These are phyloP conservation scores for Candida saitoana DNA, from an alignment of 805 yeast genomes.

Conservation along the genomic window DNA sequence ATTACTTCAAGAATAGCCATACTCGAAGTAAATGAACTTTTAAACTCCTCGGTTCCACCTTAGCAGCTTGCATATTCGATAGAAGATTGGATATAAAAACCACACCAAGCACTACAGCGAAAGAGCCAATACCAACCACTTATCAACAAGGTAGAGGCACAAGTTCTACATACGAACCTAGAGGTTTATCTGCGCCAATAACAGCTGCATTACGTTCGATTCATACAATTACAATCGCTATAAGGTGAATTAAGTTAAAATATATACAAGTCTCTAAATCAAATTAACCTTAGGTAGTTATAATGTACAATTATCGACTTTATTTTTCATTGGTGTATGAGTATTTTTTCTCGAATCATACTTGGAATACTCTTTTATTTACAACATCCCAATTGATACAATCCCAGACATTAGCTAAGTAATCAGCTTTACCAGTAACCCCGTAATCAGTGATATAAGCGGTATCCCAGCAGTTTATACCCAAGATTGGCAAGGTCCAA, in stretches of 20 bases:
- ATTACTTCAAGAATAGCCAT: too few relatives aligned
- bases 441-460: conserved; percentile 88
- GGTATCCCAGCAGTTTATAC: conserved; percentile 82
- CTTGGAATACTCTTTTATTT: conserved; percentile 46
- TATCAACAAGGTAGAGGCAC: too few relatives aligned
- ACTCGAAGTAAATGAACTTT: too few relatives aligned
- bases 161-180: too few relatives aligned
- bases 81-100: too few relatives aligned
- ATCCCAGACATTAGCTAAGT: conserved; percentile 70
- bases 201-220: too few relatives aligned
- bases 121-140: too few relatives aligned
- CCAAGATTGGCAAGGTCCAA: conserved; percentile 69
- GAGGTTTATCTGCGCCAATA: too few relatives aligned
- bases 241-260: background rate
- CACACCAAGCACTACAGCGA: too few relatives aligned
- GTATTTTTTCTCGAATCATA: conserved; percentile 11
- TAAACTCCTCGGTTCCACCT: too few relatives aligned
- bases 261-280: background rate
- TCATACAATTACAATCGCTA: too few relatives aligned
- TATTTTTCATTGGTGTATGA: background rate
- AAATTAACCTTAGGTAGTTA: background rate
- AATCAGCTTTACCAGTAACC: conserved; percentile 63
- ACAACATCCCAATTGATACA: conserved; percentile 82
- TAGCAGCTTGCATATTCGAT: too few relatives aligned
- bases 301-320: background rate